Evolutionary conservation across 1,284 basidiomycete genomes (phyloP).

Genomic region (Leccinum solheimii): DNA sequence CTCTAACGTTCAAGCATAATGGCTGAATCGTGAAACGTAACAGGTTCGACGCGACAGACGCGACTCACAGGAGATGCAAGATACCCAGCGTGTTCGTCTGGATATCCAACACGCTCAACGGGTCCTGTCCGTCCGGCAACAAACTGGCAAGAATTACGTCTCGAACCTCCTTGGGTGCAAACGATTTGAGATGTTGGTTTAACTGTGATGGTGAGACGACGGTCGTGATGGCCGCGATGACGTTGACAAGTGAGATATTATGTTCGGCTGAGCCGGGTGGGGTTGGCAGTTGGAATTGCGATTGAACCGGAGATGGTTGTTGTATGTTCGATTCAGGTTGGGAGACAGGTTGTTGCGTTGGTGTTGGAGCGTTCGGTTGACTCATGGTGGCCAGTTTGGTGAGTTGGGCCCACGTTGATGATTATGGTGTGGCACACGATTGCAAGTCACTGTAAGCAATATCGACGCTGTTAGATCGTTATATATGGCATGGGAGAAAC

Average conservation of each 20-base stretch:
- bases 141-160: slow-evolving; percentile 50
- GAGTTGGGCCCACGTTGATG: not conserved
- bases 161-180: slow-evolving; percentile 46
- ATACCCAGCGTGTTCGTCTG: slow-evolving; percentile 59
- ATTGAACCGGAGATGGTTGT: slow-evolving; percentile 19
- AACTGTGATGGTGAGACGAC: slow-evolving; percentile 39
- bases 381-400: slow-evolving; percentile 20
- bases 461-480: not conserved
- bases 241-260: slow-evolving; percentile 38
- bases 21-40: not conserved
- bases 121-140: slow-evolving; percentile 58
- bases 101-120: slow-evolving; percentile 55
- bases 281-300: slow-evolving; percentile 13
- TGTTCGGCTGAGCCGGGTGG: slow-evolving; percentile 7
- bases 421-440: slow-evolving; percentile 1
- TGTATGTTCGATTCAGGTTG: slow-evolving; percentile 24
- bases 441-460: not conserved
- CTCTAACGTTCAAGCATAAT: slow-evolving; percentile 38
- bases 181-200: slow-evolving; percentile 42
- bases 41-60: not conserved
- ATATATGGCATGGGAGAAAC: not conserved
- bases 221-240: slow-evolving; percentile 49
- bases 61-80: slow-evolving; percentile 68
- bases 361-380: slow-evolving; percentile 28
- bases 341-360: slow-evolving; percentile 21